A percentile compares a stretch with the other conserved stretches of the same genome.
These are phyloP conservation scores for Fusarium circinatum DNA, from an alignment of 2,329 filamentous ascomycete species.

Conservation along the genomic window DNA sequence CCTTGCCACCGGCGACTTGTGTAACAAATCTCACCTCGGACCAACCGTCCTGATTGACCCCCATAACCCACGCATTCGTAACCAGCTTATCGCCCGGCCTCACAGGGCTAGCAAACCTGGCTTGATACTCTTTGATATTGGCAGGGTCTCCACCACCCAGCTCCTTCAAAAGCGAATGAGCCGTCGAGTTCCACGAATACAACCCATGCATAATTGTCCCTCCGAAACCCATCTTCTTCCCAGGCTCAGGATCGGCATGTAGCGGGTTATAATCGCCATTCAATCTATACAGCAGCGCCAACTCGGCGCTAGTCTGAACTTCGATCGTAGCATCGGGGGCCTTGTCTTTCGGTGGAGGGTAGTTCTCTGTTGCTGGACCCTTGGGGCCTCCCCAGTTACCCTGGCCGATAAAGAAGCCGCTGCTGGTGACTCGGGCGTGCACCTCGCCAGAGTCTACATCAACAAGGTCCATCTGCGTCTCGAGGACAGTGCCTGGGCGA, in stretches of 20 bases:
- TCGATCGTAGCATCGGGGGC: conserved; percentile 51
- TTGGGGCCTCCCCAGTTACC: conserved; percentile 56
- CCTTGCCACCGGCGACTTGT: conserved; percentile 1
- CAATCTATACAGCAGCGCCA: conserved; percentile 55
- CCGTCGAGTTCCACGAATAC: conserved; percentile 59
- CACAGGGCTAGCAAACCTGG: conserved; percentile 58
- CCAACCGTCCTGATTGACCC: not conserved
- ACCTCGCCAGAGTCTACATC: conserved; percentile 52
- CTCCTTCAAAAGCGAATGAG: conserved; percentile 54
- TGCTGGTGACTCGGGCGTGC: conserved; percentile 53
- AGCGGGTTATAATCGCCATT: conserved; percentile 62
- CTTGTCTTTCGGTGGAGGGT: conserved; percentile 46
- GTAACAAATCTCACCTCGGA: conserved; percentile 8
- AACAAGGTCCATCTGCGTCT: conserved; percentile 52
- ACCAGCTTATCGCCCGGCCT: conserved; percentile 58
- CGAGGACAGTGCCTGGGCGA: conserved; percentile 43
- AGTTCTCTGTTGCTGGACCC: conserved; percentile 49
- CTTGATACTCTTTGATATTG: conserved; percentile 55
- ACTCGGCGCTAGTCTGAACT: conserved; percentile 52
- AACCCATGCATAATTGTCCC: conserved; percentile 59
- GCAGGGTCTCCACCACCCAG: conserved; percentile 53
- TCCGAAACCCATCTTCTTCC: conserved; percentile 55
- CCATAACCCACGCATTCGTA: conserved; percentile 55
- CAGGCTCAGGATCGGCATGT: conserved; percentile 56
- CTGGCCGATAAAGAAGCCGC: conserved; percentile 57